Conservation (phyloP, 179 eudicot genomes). For the Monotropa hypopitys region DNA sequence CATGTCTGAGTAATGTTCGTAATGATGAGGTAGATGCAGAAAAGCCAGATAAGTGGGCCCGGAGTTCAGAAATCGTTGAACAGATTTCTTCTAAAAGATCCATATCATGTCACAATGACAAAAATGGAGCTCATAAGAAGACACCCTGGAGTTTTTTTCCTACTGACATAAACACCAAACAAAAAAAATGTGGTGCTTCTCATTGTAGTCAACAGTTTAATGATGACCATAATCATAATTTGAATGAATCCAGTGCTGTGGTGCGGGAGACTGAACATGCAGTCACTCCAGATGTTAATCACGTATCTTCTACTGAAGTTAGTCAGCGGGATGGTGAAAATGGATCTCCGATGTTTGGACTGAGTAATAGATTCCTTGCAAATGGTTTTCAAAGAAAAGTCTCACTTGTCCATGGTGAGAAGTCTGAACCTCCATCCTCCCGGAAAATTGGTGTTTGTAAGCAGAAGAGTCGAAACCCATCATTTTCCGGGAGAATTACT, state of each 20-base stretch:
- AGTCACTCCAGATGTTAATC: conserved; percentile 12
- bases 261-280: conserved; percentile 17
- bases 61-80: conserved; percentile 8
- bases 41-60: too few relatives aligned
- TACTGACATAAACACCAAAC: conserved; percentile 19
- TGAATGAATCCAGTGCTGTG: conserved; percentile 9
- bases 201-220: conserved; percentile 11
- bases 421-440: conserved; percentile 17
- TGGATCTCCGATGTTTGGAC: conserved; percentile 38
- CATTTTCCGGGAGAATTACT: conserved; percentile 19
- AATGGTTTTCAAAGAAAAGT: conserved; percentile 43
- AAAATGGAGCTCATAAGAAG: conserved; percentile 20
- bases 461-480: conserved; percentile 13
- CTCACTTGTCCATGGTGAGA: conserved; percentile 32
- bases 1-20: conserved; percentile 7
- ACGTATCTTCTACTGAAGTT: conserved; percentile 17
- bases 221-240: conserved; percentile 10
- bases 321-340: too few relatives aligned
- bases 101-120: conserved; percentile 12
- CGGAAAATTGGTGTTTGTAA: conserved; percentile 16
- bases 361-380: conserved; percentile 38
- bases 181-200: conserved; percentile 11
- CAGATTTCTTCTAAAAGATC: conserved; percentile 14
- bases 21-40: conserved; percentile 15
- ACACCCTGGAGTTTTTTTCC: conserved; percentile 24